phyloP scores from a whole-genome alignment of 1,284 basidiomycete genomes.

The Irpex lacteus region DNA sequence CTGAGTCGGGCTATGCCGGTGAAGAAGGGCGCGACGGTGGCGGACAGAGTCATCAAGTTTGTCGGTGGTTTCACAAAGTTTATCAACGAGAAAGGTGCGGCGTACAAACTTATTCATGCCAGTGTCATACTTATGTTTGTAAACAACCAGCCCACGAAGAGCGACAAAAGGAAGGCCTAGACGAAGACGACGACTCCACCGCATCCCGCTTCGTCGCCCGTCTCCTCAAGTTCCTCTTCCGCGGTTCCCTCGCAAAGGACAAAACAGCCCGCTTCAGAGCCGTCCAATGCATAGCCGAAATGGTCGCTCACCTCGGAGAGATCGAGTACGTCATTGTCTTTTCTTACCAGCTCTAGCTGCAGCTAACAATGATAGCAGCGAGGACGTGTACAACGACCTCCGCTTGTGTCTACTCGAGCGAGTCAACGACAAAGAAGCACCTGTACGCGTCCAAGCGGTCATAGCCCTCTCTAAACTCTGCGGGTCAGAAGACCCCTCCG shows the following conservation, averaged over 20 bases:
- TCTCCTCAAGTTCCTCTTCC: slow-evolving; percentile 76
- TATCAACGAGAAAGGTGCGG: slow-evolving; percentile 71
- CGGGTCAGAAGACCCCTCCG: slow-evolving; percentile 62
- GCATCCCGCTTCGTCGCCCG: slow-evolving; percentile 74
- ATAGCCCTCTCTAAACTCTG: slow-evolving; percentile 85
- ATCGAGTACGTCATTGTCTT: slow-evolving; percentile 63
- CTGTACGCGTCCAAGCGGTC: slow-evolving; percentile 83
- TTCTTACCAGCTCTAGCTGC: not conserved
- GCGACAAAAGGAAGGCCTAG: slow-evolving; percentile 39
- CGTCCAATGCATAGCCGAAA: slow-evolving; percentile 76
- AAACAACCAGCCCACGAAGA: slow-evolving; percentile 32
- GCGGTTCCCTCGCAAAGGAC: slow-evolving; percentile 87
- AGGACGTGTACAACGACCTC: slow-evolving; percentile 76
- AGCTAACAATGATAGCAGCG: slow-evolving; percentile 42
- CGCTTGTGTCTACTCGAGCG: slow-evolving; percentile 74
- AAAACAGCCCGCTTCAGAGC: slow-evolving; percentile 85
- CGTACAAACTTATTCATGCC: no score
- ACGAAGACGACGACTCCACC: slow-evolving; percentile 70
- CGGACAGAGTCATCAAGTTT: slow-evolving; percentile 85
- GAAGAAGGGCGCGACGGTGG: slow-evolving; percentile 83
- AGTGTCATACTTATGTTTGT: no score
- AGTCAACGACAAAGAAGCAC: slow-evolving; percentile 81
- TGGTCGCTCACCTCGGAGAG: slow-evolving; percentile 79
- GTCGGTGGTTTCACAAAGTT: slow-evolving; percentile 81
- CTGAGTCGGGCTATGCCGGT: slow-evolving; percentile 70